These are phyloP conservation scores for Bryum argenteum DNA, from an alignment of 225 moss, liverwort and hornwort genomes.

Conservation along the genomic window DNA sequence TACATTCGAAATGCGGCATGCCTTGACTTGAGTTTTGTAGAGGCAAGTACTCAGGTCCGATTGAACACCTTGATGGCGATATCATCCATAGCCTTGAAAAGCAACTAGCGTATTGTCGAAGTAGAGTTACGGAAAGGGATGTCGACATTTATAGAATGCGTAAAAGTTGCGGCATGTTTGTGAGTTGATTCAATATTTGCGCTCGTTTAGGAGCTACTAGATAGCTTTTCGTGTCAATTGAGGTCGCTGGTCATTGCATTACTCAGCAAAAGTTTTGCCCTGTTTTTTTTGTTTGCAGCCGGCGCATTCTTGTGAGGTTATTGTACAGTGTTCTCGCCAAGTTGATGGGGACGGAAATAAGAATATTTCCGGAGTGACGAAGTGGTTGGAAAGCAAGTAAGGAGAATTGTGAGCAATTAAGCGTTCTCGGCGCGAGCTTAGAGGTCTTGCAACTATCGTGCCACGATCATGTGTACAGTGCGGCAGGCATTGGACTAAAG, in stretches of 20 bases:
- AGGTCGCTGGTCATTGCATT: not conserved
- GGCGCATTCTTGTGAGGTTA: not conserved
- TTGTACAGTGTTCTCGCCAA: constrained; percentile 6
- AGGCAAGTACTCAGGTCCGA: too few species aligned
- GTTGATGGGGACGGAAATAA: constrained; percentile 14
- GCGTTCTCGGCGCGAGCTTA: not conserved
- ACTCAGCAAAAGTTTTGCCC: not conserved
- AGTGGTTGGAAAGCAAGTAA: constrained; percentile 3
- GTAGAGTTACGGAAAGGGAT: not conserved
- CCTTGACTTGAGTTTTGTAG: not conserved
- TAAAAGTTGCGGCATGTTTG: constrained; percentile 1
- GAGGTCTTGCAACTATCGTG: constrained; percentile 1
- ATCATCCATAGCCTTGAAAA: too few species aligned
- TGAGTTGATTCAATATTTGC: not conserved
- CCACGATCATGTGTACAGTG: not conserved
- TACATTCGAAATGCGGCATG: not conserved
- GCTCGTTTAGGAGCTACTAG: not conserved
- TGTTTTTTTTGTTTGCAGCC: constrained; percentile 24
- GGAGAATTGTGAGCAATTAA: not conserved
- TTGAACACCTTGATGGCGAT: too few species aligned
- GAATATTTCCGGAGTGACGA: constrained; percentile 16
- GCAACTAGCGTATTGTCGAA: not conserved
- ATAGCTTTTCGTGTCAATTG: not conserved
- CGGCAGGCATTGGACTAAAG: not conserved
- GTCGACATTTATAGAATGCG: not conserved